Evolutionary conservation across 2,329 filamentous ascomycete species (phyloP), one percentile per base, ranked within the genome.

Genomic region (Lecanicillium sp.): DNA sequence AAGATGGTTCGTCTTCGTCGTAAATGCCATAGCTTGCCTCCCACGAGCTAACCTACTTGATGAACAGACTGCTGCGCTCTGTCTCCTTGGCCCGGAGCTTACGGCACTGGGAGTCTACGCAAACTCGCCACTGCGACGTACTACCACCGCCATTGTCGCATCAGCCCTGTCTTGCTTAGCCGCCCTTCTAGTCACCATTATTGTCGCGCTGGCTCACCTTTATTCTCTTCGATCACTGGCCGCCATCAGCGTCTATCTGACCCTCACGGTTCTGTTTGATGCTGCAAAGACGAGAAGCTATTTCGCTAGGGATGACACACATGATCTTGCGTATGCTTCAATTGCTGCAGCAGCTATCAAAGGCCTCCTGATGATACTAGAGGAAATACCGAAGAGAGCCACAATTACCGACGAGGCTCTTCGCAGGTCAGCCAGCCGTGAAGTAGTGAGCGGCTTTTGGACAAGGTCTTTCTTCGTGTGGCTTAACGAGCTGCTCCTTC

Each of bases 201-300:
- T n/a, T n/a, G n/a, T n/a, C n/a, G n/a, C n/a, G n/a, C n/a, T n/a
- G n/a, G n/a, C n/a, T n/a, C 61, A 65, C 36, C 42, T 33, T 11
- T 54, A 51, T 5, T 54, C 59, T 5, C 44, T 47, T 2, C 49
- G 53, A 15, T 59, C 62, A 1, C 61, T 61, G 1, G 44, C 52
- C 0, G 33, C 65, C 2, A 44, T 64, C 13, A 50, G 44, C 29
- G 12, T 40, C 9, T 65, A 57, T 30, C 48, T 65, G 4, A 43
- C 61, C 31, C 39, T 53, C 11, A 55, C 56, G 0, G 44, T 56
- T 6, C 31, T 63, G 13, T 54, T 61, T 20, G 61, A 65, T 17
- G 44, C 56, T 17, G 55, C 58, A 2, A 46, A 52, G 8, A 45
- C 51, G 2, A 45, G 62, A 20, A 62, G 61, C 0, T 48, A 59